phyloP scores from a whole-genome alignment of 2,329 filamentous ascomycete species.

The Dactylellina cionopaga region DNA sequence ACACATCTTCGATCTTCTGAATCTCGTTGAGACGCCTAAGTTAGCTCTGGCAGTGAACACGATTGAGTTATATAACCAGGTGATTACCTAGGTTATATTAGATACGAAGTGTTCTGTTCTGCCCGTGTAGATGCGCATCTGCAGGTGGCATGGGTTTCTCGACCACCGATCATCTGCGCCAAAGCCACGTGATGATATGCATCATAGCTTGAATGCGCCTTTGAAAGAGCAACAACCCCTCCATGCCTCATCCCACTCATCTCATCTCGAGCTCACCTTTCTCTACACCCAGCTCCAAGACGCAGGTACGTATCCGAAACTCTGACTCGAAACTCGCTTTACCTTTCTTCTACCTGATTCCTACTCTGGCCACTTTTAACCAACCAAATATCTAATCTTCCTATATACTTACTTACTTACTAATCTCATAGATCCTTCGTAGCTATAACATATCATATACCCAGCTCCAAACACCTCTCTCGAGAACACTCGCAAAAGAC shows the following conservation, averaged over 20 bases:
- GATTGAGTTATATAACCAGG: too few relatives aligned
- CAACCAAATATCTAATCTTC: neutral
- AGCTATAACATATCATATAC: neutral
- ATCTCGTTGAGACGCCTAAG: neutral
- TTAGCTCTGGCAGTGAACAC: too few relatives aligned
- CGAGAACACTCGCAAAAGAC: neutral
- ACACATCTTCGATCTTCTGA: conserved; percentile 20
- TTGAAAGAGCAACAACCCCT: conserved; percentile 1
- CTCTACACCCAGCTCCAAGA: neutral
- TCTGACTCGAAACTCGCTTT: neutral
- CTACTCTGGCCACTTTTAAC: neutral
- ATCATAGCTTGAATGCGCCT: conserved; percentile 2
- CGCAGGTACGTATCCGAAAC: neutral
- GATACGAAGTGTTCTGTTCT: too few relatives aligned
- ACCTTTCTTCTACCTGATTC: neutral
- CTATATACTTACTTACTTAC: neutral
- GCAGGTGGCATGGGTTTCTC: conserved; percentile 5
- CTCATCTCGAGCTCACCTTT: neutral
- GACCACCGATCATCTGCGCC: conserved; percentile 3
- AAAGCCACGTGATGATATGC: conserved; percentile 36
- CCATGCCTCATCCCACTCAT: conserved; percentile 12
- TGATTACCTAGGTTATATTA: too few relatives aligned
- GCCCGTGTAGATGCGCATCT: neutral
- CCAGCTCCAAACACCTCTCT: neutral
- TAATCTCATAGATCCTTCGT: neutral